These are phyloP conservation scores for Moesziomyces globuligerus DNA, from an alignment of 1,284 basidiomycete species.

Conservation along the genomic window DNA sequence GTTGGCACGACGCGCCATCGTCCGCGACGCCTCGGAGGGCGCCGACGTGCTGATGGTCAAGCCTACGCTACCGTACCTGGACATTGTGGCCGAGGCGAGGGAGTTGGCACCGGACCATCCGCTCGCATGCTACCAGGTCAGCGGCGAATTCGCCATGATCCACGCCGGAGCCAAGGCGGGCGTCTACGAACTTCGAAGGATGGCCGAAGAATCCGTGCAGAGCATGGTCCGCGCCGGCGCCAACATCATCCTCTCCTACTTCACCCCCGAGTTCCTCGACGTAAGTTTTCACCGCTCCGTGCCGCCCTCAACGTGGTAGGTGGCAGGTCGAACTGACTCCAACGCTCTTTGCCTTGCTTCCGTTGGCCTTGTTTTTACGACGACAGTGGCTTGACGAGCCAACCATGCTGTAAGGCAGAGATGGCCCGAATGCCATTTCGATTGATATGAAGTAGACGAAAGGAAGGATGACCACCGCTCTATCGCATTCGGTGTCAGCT, in stretches of 20 bases:
- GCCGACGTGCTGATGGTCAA: slow-evolving; percentile 99
- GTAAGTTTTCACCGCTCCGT: slow-evolving; percentile 25
- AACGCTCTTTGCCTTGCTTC: no score
- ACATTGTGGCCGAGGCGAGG: slow-evolving; percentile 90
- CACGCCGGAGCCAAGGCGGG: slow-evolving; percentile 91
- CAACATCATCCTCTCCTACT: slow-evolving; percentile 89
- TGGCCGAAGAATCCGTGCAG: slow-evolving; percentile 93
- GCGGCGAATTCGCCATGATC: slow-evolving; percentile 95
- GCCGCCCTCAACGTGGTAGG: neutral
- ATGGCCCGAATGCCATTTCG: neutral
- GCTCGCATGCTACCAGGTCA: slow-evolving; percentile 81
- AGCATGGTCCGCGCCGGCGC: slow-evolving; percentile 91
- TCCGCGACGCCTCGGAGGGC: slow-evolving; percentile 88
- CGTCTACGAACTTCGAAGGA: slow-evolving; percentile 86
- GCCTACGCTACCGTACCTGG: slow-evolving; percentile 92
- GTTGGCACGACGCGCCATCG: slow-evolving; percentile 90
- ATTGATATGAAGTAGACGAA: neutral
- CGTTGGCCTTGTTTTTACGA: neutral
- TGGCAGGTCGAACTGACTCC: neutral
- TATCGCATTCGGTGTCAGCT: no score
- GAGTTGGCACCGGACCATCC: slow-evolving; percentile 85
- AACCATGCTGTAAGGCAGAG: slow-evolving; percentile 15
- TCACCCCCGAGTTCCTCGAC: slow-evolving; percentile 84
- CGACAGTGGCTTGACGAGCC: slow-evolving; percentile 44
- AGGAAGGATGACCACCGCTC: neutral